phyloP scores from a whole-genome alignment of 495 filamentous ascomycete genomes.

The Gamarada debralockiae region DNA sequence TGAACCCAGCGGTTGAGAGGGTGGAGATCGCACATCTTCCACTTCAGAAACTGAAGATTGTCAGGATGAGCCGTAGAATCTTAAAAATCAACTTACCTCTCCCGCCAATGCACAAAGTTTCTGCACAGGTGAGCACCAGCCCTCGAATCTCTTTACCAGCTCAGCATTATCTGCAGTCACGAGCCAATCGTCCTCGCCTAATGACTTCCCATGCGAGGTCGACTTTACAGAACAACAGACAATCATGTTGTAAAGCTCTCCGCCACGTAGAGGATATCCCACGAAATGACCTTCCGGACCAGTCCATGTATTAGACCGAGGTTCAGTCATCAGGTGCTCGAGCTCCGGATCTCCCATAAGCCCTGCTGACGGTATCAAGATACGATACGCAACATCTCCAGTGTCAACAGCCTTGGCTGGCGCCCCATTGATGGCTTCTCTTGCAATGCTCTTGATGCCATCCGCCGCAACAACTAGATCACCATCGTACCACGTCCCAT shows the following conservation, averaged over 20 bases:
- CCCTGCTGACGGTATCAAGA: slow-evolving; percentile 41
- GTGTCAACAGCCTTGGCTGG: slow-evolving; percentile 40
- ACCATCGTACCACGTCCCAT: slow-evolving; percentile 25
- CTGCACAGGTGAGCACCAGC: slow-evolving; percentile 35
- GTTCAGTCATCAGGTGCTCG: slow-evolving; percentile 23
- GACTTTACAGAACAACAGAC: too few species aligned
- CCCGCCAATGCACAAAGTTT: slow-evolving; percentile 33
- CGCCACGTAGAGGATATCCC: slow-evolving; percentile 41
- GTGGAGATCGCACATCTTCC: slow-evolving; percentile 36
- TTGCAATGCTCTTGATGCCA: slow-evolving; percentile 39
- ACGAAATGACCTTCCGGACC: slow-evolving; percentile 44
- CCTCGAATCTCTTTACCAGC: slow-evolving; percentile 31
- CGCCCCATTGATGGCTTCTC: slow-evolving; percentile 37
- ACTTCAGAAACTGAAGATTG: slow-evolving; percentile 38
- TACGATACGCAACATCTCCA: slow-evolving; percentile 53
- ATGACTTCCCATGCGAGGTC: slow-evolving; percentile 32
- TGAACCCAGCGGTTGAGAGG: slow-evolving; percentile 35
- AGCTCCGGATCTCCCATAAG: slow-evolving; percentile 37
- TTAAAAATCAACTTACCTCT: too few species aligned
- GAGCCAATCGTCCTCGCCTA: slow-evolving; percentile 33
- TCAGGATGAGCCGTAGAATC: too few species aligned
- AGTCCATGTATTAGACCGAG: slow-evolving; percentile 31
- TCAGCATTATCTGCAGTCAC: slow-evolving; percentile 33
- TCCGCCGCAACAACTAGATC: slow-evolving; percentile 50
- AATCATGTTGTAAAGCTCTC: slow-evolving; percentile 45